Base-by-base conservation (phyloP, 306 rosid species). In the Vigna angularis region DNA sequence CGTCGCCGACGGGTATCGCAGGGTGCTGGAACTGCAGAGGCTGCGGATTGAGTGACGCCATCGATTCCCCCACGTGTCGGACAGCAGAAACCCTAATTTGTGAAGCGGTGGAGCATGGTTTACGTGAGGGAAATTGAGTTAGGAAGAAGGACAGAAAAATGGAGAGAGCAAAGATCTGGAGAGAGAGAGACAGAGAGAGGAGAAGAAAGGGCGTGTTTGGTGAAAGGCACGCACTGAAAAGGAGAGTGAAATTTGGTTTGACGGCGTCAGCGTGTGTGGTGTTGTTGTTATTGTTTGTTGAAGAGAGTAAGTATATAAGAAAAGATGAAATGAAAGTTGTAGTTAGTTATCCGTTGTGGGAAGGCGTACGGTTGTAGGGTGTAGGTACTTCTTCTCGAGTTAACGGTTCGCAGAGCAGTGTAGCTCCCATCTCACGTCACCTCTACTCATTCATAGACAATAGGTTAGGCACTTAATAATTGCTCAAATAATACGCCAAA, bases 11-110 rank as follows among this genome's bases (percentile, higher is more conserved):
- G 70, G 70, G 80, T 22, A 81, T 32, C 30, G 75, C 82, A 51
- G 80, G 83, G 42, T 84, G 90, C 86, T 86, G 86, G 71, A 78
- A 83, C 7, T 85, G 96, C 75, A 89, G 64, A 63, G 95, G 96
- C 73, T 85, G 95, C 36, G 93, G 88, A 79, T 90, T 92, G 52
- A 85, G 88, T 8, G 91, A 88, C 65, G 91, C 90, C 98, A 94
- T 91, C 59, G 45, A 78, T 53, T 67, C 12, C 28, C 51, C 7
- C 56, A 45, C 20, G 16, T 11, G 5, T 10, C 4, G 5, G 78
- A 20, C 45, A 74, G 32, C 57, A 56, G 73, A 85, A 91, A 84
- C 90, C 91, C 95, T 87, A 90, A 80, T 70, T 74, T 62, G 9
- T 42, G 61, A 65, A 81, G 78, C 79, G 52, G 38, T 30, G 59